Evolutionary conservation across 306 rosid genomes (phyloP), one percentile per base, ranked within the genome.

Genomic region (Astragalus glycyphyllos): DNA sequence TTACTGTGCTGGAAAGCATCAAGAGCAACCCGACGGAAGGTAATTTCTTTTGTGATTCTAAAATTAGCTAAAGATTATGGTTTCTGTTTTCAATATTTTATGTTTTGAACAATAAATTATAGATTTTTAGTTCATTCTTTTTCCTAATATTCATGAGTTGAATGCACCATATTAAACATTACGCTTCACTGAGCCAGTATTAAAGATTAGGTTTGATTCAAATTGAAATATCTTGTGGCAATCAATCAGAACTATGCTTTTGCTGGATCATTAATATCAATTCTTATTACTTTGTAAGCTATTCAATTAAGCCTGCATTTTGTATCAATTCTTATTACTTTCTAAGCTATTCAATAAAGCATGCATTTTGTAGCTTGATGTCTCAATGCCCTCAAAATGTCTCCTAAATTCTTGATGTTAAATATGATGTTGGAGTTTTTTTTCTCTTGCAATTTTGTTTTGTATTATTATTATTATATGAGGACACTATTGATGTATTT

Each of bases 1-100:
- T 84, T 95, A 64, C 75, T 91, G 73, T 91, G 99, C 80, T 91
- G 96, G 96, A 95, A 84, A 81, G 89, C 97, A 71, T 79, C 97
- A 35, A 82, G 85, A 81, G 91, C 67, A 65, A 89, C 96, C 40
- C 86, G 92, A 20, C 73, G 91, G 71, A 91, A 89, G 99, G 99
- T 95, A 85, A 69, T 48, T 48, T 57, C 68, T 78, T 71, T 72
- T 31, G 5, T 49, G 70, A 61, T 75, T 55, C 55, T 34, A 58
- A 12, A 42, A 15, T 53, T 20, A 47, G 60, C 49, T 16, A 16
- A 51, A 64, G 42, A 31, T 59, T 26, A n/a, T 77, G 58, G 76
- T 53, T 54, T 55, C 16, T 1, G 1, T 4, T 13, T 51, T 60
- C 68, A 58, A n/a, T n/a, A n/a, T n/a, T n/a, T n/a, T n/a, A n/a